A percentile compares a stretch with the other conserved stretches of the same genome.
Evolutionary conservation across 1,139 yeast species (phyloP).

Genomic region (Scheffersomyces cryptocercus): DNA sequence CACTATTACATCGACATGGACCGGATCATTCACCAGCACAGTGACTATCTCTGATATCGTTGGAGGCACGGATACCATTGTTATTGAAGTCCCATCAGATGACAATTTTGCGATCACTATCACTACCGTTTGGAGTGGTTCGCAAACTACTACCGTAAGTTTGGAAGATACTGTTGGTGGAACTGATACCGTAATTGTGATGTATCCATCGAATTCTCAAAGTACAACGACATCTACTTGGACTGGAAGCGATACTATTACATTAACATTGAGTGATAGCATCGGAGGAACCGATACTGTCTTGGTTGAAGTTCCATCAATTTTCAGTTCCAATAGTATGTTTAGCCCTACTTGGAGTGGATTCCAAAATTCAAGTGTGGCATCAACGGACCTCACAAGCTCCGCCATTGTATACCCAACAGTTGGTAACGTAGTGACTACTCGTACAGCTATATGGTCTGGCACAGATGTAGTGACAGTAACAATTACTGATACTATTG

Average conservation of each 20-base stretch:
- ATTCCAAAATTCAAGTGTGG: constrained; percentile 4
- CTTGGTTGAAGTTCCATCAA: constrained; percentile 1
- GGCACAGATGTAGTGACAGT: constrained; percentile 12
- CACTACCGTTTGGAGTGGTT: constrained; percentile 5
- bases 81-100: constrained; percentile 9
- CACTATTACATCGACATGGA: constrained; percentile 7
- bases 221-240: constrained; percentile 3
- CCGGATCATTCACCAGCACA: constrained; percentile 7
- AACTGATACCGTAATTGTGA: constrained; percentile 16
- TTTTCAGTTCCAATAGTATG: constrained; percentile 10
- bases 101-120: constrained; percentile 7
- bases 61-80: constrained; percentile 8
- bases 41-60: constrained; percentile 3
- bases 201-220: constrained; percentile 13
- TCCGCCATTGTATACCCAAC: constrained; percentile 7
- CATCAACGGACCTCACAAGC: constrained; percentile 7
- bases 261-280: constrained; percentile 4
- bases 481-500: constrained; percentile 12
- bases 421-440: constrained; percentile 6
- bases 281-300: constrained; percentile 5
- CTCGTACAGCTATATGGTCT: constrained; percentile 1
- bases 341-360: constrained; percentile 10
- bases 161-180: constrained; percentile 12
- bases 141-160: constrained; percentile 12
- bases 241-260: constrained; percentile 5